Evolutionary conservation across 1,139 yeast genomes (phyloP).

Genomic region (Debaryomycetaceae sp.): DNA sequence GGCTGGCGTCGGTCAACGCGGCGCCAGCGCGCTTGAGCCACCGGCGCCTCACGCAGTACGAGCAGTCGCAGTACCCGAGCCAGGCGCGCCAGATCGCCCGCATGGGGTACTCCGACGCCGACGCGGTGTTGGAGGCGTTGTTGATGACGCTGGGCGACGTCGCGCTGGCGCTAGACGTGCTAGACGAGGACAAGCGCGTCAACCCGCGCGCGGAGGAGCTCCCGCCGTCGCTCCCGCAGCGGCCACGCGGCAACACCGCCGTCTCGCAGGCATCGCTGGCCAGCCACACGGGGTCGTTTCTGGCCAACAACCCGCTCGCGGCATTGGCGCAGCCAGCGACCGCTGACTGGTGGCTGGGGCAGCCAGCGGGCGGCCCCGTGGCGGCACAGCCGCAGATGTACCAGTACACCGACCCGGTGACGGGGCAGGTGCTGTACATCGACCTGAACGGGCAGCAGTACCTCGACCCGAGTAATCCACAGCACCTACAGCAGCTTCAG

Average conservation of each 20-base stretch:
- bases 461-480: constrained; percentile 50
- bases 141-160: constrained; percentile 44
- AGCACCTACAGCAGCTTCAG: constrained; percentile 46
- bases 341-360: constrained; percentile 9
- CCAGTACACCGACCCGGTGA: constrained; percentile 60
- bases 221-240: constrained; percentile 45
- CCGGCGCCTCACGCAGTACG: constrained; percentile 40
- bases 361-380: constrained; percentile 8
- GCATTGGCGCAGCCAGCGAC: constrained; percentile 14
- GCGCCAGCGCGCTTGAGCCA: constrained; percentile 29
- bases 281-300: constrained; percentile 11
- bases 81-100: constrained; percentile 36
- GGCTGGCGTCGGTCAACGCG: constrained; percentile 19
- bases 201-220: constrained; percentile 34
- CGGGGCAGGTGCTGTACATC: constrained; percentile 56
- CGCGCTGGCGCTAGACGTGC: constrained; percentile 43
- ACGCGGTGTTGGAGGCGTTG: constrained; percentile 48
- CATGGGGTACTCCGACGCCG: constrained; percentile 46
- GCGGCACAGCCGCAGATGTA: constrained; percentile 39
- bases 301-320: constrained; percentile 12
- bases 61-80: constrained; percentile 34
- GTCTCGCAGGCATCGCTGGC: constrained; percentile 12
- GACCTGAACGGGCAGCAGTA: constrained; percentile 60
- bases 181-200: constrained; percentile 36
- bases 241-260: constrained; percentile 23